Evolutionary conservation across 768 basidiomycete genomes (phyloP).

Genomic region (Vararia minispora): DNA sequence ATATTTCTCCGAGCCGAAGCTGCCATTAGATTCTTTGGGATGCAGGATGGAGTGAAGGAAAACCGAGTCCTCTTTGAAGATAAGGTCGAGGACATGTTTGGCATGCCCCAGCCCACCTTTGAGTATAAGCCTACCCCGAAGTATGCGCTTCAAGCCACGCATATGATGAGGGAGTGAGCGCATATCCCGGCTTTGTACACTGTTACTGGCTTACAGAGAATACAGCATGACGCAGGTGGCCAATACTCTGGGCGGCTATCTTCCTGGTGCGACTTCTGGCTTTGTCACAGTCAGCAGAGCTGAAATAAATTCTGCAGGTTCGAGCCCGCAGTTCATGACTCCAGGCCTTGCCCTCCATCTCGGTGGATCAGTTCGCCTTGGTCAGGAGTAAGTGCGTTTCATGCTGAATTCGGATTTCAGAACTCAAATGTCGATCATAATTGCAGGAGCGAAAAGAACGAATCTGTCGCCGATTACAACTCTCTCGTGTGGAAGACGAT

Average conservation of each 20-base stretch:
- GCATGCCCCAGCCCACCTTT: constrained; percentile 26
- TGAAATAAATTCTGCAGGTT: too few relatives aligned
- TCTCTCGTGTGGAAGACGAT: constrained; percentile 16
- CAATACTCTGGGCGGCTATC: constrained; percentile 21
- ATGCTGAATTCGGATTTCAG: not conserved
- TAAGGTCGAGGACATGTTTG: constrained; percentile 18
- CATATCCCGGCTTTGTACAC: constrained; percentile 1
- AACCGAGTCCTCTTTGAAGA: constrained; percentile 15
- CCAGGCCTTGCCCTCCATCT: constrained; percentile 16
- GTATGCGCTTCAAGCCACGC: constrained; percentile 9
- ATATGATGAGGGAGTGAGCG: constrained; percentile 17
- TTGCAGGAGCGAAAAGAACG: constrained; percentile 12
- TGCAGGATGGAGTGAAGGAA: constrained; percentile 7
- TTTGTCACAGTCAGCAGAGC: too few relatives aligned
- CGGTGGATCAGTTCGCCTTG: constrained; percentile 7
- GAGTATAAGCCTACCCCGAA: constrained; percentile 11
- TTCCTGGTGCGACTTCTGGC: too few relatives aligned
- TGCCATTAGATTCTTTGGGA: constrained; percentile 22
- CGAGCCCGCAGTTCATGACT: constrained; percentile 23
- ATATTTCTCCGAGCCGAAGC: too few relatives aligned
- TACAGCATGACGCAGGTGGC: constrained; percentile 21
- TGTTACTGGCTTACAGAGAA: not conserved
- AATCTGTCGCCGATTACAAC: constrained; percentile 18
- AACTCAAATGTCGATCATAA: not conserved
- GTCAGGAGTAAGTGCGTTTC: too few relatives aligned